These are phyloP conservation scores for Sporopachydermia quercuum DNA, from an alignment of 805 yeast species.

Conservation along the genomic window DNA sequence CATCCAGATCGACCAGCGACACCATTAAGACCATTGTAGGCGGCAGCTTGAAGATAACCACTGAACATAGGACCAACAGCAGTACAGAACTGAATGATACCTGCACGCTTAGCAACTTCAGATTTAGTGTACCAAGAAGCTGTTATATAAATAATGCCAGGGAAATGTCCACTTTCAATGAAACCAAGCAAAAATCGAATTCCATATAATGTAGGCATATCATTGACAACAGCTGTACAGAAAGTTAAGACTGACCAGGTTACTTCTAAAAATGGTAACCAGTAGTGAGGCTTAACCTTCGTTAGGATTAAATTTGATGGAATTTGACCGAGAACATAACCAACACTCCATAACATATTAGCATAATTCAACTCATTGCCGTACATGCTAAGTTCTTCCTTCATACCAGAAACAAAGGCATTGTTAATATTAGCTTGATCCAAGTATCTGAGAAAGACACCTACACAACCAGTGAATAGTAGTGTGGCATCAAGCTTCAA, in stretches of 20 bases:
- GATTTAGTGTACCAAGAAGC: constrained; percentile 28
- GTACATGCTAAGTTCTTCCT: constrained; percentile 25
- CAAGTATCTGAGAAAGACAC: constrained; percentile 34
- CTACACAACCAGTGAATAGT: too few relatives aligned
- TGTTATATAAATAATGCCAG: constrained; percentile 24
- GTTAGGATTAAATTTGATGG: constrained; percentile 22
- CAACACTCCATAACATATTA: constrained; percentile 27
- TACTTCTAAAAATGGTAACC: constrained; percentile 21
- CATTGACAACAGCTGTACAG: constrained; percentile 18
- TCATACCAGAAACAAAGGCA: constrained; percentile 46
- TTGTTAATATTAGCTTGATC: constrained; percentile 34
- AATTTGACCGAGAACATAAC: constrained; percentile 32
- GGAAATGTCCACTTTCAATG: constrained; percentile 28
- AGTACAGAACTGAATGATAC: constrained; percentile 25
- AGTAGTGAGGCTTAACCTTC: constrained; percentile 18
- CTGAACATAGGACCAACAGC: constrained; percentile 28
- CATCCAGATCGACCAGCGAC: constrained; percentile 36
- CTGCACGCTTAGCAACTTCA: constrained; percentile 27
- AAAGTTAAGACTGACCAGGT: constrained; percentile 24
- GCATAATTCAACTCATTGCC: constrained; percentile 34
- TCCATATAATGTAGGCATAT: constrained; percentile 22
- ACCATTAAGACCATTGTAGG: constrained; percentile 25
- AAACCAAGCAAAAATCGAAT: constrained; percentile 28
- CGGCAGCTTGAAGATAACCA: constrained; percentile 30
- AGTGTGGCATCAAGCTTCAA: too few relatives aligned